Base-by-base conservation (phyloP, 1,139 yeast genomes). In the Geotrichum aggregatum region DNA sequence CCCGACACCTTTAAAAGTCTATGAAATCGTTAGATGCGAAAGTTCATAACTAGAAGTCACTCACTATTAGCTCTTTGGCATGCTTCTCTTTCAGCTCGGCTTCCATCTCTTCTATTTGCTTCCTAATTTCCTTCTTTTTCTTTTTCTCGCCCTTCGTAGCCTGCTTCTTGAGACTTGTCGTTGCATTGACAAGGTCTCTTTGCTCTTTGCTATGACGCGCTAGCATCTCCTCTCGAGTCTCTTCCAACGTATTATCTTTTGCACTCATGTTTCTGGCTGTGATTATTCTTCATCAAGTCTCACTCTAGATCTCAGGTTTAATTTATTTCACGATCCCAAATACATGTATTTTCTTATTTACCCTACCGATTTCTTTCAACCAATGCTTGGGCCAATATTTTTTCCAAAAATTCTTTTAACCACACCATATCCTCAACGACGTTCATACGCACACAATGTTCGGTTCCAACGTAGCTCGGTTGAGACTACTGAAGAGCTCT, bases 81-180 rank as follows among this genome's bases (percentile, higher is more conserved):
- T 87, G 96, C 54, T 71, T 76, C 22, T 58, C 61, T 53, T 77
- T 78, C 61, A 87, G 64, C 8, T 75, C 79, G 1, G 70, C 70
- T 62, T 86, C 87, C 70, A 87, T 60, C 47, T 76, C 79, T 44
- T 73, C 75, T 58, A 91, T 83, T 61, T 77, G 78, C 52, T 73
- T 73, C 58, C 73, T 61, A 3, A 82, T 78, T 47, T 72, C 74
- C 57, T 71, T 73, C 52, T 75, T 74, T 58, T 76, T 77, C 66
- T 82, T 83, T 61, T 87, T 78, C 44, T 84, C 87, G 54, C 88
- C 83, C 66, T 87, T 87, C 18, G 87, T 81, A 2, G 92, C 92
- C 67, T 84, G 92, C 62, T 87, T 87, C 71, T 84, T 87, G 75
- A 88, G 70, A 1, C 85, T 84, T 0, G 95, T 87, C 26, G 82